Evolutionary conservation across 2,329 filamentous ascomycete species (phyloP), one percentile per base, ranked within the genome.

Genomic region (Fusarium hainanense): DNA sequence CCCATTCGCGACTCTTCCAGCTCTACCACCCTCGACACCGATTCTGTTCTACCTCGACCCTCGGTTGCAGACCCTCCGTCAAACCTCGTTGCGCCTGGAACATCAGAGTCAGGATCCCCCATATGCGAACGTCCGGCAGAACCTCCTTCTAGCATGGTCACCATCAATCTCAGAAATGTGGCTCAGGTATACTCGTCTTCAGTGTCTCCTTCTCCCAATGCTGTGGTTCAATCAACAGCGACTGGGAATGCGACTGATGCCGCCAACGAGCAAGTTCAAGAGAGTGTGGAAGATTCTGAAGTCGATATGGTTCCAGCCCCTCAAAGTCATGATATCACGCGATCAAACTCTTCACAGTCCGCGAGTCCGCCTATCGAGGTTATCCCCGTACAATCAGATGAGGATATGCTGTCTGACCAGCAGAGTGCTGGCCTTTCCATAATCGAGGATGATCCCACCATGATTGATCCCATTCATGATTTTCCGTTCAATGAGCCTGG

Each of bases 91-190:
- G 60, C 70, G 32, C 82, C 82, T n/a, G 80, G 79, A 61, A 86
- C 84, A 4, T 84, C 83, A 28, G 80, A 82, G 49, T 77, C 66
- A 46, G 74, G 73, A 43, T 71, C 77, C 30, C 69, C 75, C 48
- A 73, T 78, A 54, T 71, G 76, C 42, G 76, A 80, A 52, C 76
- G 77, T 47, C 66, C 77, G 30, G 72, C 58, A 34, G 75, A 76
- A 47, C 75, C 76, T 40, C 82, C 85, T 37, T 87, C 87, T 5
- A 89, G 85, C 77, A 85, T 82, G 74, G 85, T 90, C 51, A 90
- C 88, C 12, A 85, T 90, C 56, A 90, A 89, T 73, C 79, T 90
- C 50, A 85, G 88, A 61, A 84, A 85, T 64, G 79, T 75, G 43
- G 80, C 80, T 18, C 75, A 77, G 44, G 77, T 81, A 49, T 81